phyloP scores from a whole-genome alignment of 2,329 filamentous ascomycete genomes.

The Penicillium oxalicum region DNA sequence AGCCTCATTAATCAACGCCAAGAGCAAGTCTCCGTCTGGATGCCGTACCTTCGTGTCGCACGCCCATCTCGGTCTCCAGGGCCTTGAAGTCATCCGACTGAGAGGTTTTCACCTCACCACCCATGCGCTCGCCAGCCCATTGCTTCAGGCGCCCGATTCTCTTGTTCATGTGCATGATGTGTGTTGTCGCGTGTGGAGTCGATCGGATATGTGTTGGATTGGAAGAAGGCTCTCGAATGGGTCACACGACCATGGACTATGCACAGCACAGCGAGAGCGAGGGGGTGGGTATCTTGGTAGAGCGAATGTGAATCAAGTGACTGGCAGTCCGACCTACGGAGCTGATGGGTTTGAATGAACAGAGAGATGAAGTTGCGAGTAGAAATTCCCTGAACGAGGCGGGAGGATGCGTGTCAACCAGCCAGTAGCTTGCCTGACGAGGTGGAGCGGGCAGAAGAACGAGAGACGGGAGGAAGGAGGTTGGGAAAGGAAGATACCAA shows the following conservation, averaged over 20 bases:
- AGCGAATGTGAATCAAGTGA: conserved; percentile 1
- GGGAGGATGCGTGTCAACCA: not conserved
- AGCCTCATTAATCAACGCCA: not conserved
- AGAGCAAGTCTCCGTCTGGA: not conserved
- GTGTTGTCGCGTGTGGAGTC: conserved; percentile 2
- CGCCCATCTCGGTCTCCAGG: conserved; percentile 81
- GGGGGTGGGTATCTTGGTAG: conserved; percentile 4
- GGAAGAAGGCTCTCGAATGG: not conserved
- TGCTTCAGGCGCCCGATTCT: conserved; percentile 94
- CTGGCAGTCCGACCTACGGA: not conserved
- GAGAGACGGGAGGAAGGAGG: not conserved
- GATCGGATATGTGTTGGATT: not conserved
- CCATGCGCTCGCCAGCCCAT: conserved; percentile 98
- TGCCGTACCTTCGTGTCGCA: conserved; percentile 75
- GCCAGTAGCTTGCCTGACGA: not conserved
- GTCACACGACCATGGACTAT: not conserved
- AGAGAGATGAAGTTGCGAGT: not conserved
- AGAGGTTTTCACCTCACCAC: conserved; percentile 77
- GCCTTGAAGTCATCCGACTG: conserved; percentile 87
- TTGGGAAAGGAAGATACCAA: conserved; percentile 13
- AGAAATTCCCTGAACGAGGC: conserved; percentile 1
- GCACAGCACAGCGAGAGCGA: conserved; percentile 3
- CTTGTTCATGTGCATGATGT: conserved; percentile 63
- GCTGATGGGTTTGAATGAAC: not conserved
- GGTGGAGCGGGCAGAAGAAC: not conserved